Conservation (phyloP, 2,329 filamentous ascomycete genomes). For the Botryotinia calthae region DNA sequence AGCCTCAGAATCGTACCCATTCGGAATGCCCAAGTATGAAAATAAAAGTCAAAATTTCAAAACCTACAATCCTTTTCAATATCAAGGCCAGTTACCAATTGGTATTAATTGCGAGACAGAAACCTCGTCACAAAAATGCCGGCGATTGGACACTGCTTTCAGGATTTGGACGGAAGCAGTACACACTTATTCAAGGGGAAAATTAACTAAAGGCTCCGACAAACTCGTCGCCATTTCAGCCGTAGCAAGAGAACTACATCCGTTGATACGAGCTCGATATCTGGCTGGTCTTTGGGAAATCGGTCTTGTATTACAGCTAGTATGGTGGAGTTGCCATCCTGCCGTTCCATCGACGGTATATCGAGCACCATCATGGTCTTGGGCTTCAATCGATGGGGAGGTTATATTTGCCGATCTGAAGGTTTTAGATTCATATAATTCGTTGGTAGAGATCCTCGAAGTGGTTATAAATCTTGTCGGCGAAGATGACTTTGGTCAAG, state of each 20-base stretch:
- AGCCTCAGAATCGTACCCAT: background rate
- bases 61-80: background rate
- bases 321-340: accelerated
- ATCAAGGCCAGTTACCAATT: accelerated
- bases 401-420: accelerated
- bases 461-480: background rate
- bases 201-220: background rate
- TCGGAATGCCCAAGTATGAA: too few species aligned
- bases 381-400: background rate
- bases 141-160: accelerated
- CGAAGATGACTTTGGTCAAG: background rate
- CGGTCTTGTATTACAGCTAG: background rate
- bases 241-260: background rate
- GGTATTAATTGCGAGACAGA: background rate
- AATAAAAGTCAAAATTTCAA: too few species aligned
- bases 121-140: accelerated
- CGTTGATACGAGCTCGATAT: background rate
- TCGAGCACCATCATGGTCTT: background rate
- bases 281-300: background rate
- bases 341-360: background rate
- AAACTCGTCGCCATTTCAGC: background rate
- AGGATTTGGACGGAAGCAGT: accelerated
- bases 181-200: accelerated
- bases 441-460: background rate
- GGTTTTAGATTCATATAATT: too few species aligned